Evolutionary conservation across 371 early-diverging fungal genomes (phyloP).

Genomic region (Massospora cicadina): DNA sequence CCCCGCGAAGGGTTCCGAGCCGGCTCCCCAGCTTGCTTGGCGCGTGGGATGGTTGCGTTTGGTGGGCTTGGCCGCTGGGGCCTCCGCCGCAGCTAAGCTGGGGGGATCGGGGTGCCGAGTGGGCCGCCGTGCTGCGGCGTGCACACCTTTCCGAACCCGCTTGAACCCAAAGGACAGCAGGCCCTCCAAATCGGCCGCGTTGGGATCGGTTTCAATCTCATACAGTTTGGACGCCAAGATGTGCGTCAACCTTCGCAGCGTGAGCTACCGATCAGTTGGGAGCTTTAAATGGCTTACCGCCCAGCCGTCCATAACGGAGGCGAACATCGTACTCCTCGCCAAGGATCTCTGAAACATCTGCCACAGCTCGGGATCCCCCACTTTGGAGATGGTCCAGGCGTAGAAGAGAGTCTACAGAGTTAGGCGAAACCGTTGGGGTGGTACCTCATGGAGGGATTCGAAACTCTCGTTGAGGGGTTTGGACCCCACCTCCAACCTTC

Average conservation of each 20-base stretch:
- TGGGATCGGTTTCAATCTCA: slow-evolving; percentile 1
- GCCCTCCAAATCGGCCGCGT: neutral
- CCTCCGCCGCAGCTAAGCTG: neutral
- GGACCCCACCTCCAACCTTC: neutral
- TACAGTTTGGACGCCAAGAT: neutral
- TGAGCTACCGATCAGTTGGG: neutral
- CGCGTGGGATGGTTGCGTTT: slow-evolving; percentile 10
- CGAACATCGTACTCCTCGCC: neutral
- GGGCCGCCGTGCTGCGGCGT: neutral
- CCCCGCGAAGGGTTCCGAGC: slow-evolving; percentile 10
- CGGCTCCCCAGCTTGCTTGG: neutral
- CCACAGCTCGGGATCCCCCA: neutral
- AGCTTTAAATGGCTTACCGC: neutral
- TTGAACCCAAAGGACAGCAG: neutral
- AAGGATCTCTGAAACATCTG: neutral
- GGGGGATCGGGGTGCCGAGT: neutral
- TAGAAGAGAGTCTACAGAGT: slow-evolving; percentile 1
- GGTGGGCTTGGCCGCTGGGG: neutral
- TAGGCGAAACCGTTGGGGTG: neutral
- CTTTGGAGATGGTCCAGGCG: slow-evolving; percentile 2
- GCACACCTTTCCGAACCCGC: neutral
- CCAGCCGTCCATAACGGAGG: neutral
- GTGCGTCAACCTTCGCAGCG: neutral
- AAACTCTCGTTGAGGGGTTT: neutral
- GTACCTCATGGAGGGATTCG: neutral